Conservation (phyloP, 2,329 filamentous ascomycete species). For the Fusarium mangiferae region DNA sequence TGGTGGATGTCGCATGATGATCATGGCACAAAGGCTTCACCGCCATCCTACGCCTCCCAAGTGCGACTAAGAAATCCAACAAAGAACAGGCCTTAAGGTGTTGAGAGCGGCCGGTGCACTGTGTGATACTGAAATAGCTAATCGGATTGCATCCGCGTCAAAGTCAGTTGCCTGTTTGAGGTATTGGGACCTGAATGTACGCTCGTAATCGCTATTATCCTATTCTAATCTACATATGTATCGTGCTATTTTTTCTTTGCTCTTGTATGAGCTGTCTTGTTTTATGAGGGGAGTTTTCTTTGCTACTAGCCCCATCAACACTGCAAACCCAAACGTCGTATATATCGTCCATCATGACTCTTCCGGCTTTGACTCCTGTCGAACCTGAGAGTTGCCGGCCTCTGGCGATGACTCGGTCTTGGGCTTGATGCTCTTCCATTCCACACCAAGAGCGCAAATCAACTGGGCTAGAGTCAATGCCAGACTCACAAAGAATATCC, state of each 20-base stretch:
- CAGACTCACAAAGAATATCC: conserved; percentile 71
- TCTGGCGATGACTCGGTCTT: conserved; percentile 47
- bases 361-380: conserved; percentile 13
- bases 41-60: conserved; percentile 34
- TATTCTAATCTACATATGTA: background rate
- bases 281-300: background rate
- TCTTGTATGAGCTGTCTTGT: background rate
- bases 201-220: conserved; percentile 1
- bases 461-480: conserved; percentile 66
- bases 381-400: background rate
- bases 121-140: background rate
- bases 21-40: conserved; percentile 34
- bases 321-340: background rate
- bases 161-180: background rate
- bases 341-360: conserved; percentile 18
- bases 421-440: conserved; percentile 75
- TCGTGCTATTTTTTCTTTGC: background rate
- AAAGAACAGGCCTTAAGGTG: background rate
- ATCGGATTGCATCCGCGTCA: conserved; percentile 7
- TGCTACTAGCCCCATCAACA: background rate
- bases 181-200: background rate
- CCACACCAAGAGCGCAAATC: conserved; percentile 66
- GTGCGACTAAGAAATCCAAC: background rate
- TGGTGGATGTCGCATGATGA: conserved; percentile 36
- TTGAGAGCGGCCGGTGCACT: background rate